Evolutionary conservation across 2,329 filamentous ascomycete genomes (phyloP).

Genomic region (Atkinsonella texensis): DNA sequence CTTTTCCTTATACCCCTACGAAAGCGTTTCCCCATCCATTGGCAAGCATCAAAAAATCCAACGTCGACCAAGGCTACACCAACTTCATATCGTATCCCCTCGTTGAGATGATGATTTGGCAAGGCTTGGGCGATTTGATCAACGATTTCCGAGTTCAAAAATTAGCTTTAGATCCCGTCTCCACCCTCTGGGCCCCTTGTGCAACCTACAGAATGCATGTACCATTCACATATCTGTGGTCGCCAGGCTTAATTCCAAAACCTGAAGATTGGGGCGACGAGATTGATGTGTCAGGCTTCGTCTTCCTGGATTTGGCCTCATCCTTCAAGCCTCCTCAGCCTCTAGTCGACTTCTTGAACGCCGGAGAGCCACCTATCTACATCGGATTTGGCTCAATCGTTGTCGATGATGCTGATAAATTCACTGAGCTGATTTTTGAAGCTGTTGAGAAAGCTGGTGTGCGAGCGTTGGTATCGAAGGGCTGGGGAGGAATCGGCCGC

Average conservation of each 20-base stretch:
- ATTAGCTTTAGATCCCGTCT: constrained; percentile 60
- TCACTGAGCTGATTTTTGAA: constrained; percentile 61
- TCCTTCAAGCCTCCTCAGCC: constrained; percentile 45
- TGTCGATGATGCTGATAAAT: constrained; percentile 55
- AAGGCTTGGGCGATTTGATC: constrained; percentile 69
- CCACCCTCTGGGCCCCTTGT: constrained; percentile 65
- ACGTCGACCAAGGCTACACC: constrained; percentile 59
- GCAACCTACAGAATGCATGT: constrained; percentile 62
- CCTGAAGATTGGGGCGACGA: constrained; percentile 56
- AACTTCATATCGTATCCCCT: constrained; percentile 75
- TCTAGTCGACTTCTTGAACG: constrained; percentile 42
- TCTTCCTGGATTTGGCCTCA: constrained; percentile 60
- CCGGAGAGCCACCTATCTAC: constrained; percentile 51
- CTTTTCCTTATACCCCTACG: constrained; percentile 69
- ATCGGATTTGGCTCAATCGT: constrained; percentile 70
- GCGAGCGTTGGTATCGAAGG: constrained; percentile 60
- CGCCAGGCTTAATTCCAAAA: constrained; percentile 52
- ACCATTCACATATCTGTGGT: constrained; percentile 65
- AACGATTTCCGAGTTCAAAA: constrained; percentile 62
- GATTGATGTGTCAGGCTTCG: constrained; percentile 66
- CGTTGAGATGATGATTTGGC: constrained; percentile 84
- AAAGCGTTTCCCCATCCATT: constrained; percentile 66
- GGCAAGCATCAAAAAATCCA: constrained; percentile 60
- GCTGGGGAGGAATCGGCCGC: constrained; percentile 60
- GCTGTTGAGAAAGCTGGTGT: constrained; percentile 54